Evolutionary conservation across 139 green algal species (phyloP), one percentile per base, ranked within the genome.

Genomic region (Bryopsis sp.): DNA sequence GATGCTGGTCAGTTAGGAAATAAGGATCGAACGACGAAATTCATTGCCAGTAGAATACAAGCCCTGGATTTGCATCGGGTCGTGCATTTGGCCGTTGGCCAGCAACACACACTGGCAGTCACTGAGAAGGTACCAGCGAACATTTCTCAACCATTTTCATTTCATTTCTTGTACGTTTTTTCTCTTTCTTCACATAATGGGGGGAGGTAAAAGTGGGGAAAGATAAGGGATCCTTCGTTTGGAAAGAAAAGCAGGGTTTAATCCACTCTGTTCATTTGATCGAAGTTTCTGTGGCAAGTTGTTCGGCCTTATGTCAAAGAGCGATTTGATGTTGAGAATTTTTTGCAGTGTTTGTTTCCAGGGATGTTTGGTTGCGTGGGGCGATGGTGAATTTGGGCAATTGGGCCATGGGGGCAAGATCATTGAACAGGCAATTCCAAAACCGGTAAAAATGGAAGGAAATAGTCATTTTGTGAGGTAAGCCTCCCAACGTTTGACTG

Each of bases 351-450:
- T n/a, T n/a, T n/a, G n/a, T n/a, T 2, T 32, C 36, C 68, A 72
- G 39, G 85, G 85, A 26, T 46, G 43, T 3, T 46, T 92, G 3
- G 66, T 74, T 0, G 67, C 75, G 2, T 91, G 74, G 75, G 86
- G 87, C 2, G 48, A 39, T 46, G 67, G 61, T 33, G 85, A 93
- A 59, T 81, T 68, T 36, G 86, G 85, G 2, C 87, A 94, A 71
- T 65, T 86, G 15, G 86, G 83, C 0, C 60, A 79, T 6, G 74
- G 72, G 15, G 48, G n/a, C 6, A 60, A 70, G 71, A 47, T 46
- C 28, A 65, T 7, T 43, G 39, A 26, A 28, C 57, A 1, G 61
- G 58, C 57, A 60, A 72, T 74, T 43, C 37, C 58, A 58, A 77
- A 69, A 39, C 66, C 71, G 2, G 67, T 68, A 39, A 59, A 63